phyloP scores from a whole-genome alignment of 106 monocot genomes.

The Narthecium ossifragum region DNA sequence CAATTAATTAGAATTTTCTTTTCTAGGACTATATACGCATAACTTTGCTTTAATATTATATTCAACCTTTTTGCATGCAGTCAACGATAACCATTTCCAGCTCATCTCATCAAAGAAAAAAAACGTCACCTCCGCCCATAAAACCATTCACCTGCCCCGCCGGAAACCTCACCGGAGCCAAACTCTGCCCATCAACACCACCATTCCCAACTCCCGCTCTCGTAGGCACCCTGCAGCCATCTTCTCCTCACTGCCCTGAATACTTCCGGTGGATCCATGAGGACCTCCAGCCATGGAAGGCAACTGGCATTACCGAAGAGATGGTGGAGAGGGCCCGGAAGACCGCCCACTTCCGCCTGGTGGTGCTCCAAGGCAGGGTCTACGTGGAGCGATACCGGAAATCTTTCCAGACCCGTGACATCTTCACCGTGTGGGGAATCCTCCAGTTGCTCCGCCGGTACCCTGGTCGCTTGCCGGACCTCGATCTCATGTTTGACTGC shows the following conservation, averaged over 20 bases:
- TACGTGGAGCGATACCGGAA: slow-evolving; percentile 22
- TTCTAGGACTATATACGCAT: no score
- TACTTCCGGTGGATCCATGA: slow-evolving; percentile 77
- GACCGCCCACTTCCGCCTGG: slow-evolving; percentile 46
- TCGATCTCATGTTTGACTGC: slow-evolving; percentile 82
- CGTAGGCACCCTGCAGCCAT: neutral
- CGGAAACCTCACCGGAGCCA: slow-evolving; percentile 6
- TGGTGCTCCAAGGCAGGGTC: slow-evolving; percentile 24
- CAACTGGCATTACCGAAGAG: slow-evolving; percentile 36
- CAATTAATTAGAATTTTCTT: no score
- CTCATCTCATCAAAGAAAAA: neutral
- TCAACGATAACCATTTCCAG: neutral
- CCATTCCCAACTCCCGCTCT: neutral
- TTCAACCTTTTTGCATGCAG: neutral
- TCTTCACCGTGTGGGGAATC: slow-evolving; percentile 65
- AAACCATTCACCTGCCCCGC: slow-evolving; percentile 13
- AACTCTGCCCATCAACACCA: slow-evolving; percentile 1
- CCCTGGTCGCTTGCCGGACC: slow-evolving; percentile 58
- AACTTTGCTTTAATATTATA: neutral
- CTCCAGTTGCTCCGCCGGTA: slow-evolving; percentile 69
- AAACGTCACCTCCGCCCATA: slow-evolving; percentile 5
- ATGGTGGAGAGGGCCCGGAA: slow-evolving; percentile 31
- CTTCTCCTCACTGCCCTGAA: slow-evolving; percentile 32
- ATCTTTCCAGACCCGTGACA: slow-evolving; percentile 43
- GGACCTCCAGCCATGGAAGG: slow-evolving; percentile 53